These are phyloP conservation scores for Chaetomium olivaceum DNA, from an alignment of 2,329 filamentous ascomycete genomes.

Conservation along the genomic window DNA sequence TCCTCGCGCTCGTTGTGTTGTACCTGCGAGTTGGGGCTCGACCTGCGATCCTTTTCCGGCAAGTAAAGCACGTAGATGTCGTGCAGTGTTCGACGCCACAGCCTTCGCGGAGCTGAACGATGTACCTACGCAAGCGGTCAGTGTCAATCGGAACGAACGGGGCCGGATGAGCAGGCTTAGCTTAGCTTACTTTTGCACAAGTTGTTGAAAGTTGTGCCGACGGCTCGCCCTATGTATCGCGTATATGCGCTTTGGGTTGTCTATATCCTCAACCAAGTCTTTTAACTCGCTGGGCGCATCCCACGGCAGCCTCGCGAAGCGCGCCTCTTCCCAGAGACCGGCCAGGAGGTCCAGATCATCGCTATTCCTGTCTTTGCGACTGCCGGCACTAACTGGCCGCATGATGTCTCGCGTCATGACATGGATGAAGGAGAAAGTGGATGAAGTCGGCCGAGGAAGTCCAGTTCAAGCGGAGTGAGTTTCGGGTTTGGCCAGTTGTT, in stretches of 20 bases:
- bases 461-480: not conserved
- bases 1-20: constrained; percentile 77
- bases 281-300: constrained; percentile 62
- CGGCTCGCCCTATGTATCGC: constrained; percentile 61
- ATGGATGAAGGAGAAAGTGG: constrained; percentile 33
- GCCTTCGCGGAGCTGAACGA: constrained; percentile 78
- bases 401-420: constrained; percentile 53
- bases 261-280: constrained; percentile 57
- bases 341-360: constrained; percentile 53
- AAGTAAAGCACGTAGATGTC: constrained; percentile 79
- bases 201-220: constrained; percentile 63
- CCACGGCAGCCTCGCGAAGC: constrained; percentile 58
- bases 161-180: constrained; percentile 16
- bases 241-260: constrained; percentile 63
- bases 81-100: constrained; percentile 69
- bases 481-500: not conserved
- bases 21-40: constrained; percentile 74
- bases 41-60: constrained; percentile 65
- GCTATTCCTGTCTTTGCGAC: constrained; percentile 33
- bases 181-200: constrained; percentile 65
- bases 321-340: constrained; percentile 62
- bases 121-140: constrained; percentile 57
- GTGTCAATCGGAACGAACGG: constrained; percentile 12
- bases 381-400: constrained; percentile 39
- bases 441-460: not conserved